Evolutionary conservation across 805 yeast species (phyloP).

Genomic region (Lipomyces mesembrius): DNA sequence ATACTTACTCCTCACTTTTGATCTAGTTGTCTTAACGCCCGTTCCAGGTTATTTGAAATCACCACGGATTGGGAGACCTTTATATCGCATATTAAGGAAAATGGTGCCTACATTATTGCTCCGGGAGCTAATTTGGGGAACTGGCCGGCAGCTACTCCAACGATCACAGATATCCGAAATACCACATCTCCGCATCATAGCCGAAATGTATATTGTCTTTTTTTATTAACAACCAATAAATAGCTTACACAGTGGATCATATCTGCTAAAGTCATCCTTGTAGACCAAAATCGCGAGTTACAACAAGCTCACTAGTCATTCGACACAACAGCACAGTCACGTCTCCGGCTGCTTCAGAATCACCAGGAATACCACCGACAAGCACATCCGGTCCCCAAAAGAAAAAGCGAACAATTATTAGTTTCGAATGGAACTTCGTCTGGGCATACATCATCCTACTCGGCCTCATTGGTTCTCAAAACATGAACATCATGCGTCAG

Average conservation of each 20-base stretch:
- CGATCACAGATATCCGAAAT: neutral
- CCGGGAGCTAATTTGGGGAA: neutral
- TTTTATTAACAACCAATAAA: neutral
- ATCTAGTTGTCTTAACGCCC: neutral
- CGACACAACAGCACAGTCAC: neutral
- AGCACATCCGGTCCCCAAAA: neutral
- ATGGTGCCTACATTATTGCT: neutral
- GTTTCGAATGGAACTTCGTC: slow-evolving; percentile 27
- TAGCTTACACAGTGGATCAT: neutral
- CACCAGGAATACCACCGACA: neutral
- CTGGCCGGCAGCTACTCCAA: neutral
- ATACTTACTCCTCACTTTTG: neutral
- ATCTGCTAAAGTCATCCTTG: neutral
- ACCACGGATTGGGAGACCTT: neutral
- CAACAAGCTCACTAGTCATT: neutral
- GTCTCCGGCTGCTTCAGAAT: neutral
- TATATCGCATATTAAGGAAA: neutral
- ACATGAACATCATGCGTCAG: slow-evolving; percentile 33
- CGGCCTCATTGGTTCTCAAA: slow-evolving; percentile 32
- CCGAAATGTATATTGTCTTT: neutral
- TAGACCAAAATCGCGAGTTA: neutral
- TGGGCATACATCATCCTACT: slow-evolving; percentile 30
- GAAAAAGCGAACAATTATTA: neutral
- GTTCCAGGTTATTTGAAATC: neutral
- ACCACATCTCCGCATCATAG: neutral